A percentile compares a stretch with the other conserved stretches of the same genome.
phyloP scores from a whole-genome alignment of 169 alveolate genomes.

The Cyclospora cayetanensis region DNA sequence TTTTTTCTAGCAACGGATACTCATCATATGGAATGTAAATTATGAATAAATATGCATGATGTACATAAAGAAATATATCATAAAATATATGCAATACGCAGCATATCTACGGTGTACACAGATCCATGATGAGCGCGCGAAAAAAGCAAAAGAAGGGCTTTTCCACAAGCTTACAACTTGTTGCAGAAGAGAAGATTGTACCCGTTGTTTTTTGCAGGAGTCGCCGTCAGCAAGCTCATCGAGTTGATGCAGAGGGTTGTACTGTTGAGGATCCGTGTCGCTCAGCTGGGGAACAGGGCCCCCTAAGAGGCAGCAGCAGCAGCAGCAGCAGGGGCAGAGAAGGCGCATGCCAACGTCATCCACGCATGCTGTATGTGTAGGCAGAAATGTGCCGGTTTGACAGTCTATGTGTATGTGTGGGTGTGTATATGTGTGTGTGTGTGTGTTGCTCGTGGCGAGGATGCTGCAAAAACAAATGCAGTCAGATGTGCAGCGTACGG shows the following conservation, averaged over 20 bases:
- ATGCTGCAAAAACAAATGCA: too few relatives aligned
- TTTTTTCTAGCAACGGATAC: too few relatives aligned
- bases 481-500: slow-evolving; percentile 62
- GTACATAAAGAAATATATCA: too few relatives aligned
- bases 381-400: too few relatives aligned
- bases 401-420: too few relatives aligned
- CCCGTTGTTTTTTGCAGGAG: slow-evolving; percentile 59
- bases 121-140: too few relatives aligned
- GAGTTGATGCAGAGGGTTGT: slow-evolving; percentile 65
- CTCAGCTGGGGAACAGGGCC: slow-evolving; percentile 70
- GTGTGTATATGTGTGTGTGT: too few relatives aligned
- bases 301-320: background rate
- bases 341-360: background rate
- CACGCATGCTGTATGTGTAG: background rate
- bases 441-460: background rate
- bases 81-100: too few relatives aligned
- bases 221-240: slow-evolving; percentile 67
- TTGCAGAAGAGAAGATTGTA: slow-evolving; percentile 46
- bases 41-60: too few relatives aligned
- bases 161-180: slow-evolving; percentile 61
- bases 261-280: slow-evolving; percentile 68
- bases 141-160: too few relatives aligned
- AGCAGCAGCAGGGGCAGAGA: background rate
- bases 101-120: too few relatives aligned
- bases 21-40: too few relatives aligned